phyloP scores from a whole-genome alignment of 257 asterid genomes.

The Cordia subcordata region DNA sequence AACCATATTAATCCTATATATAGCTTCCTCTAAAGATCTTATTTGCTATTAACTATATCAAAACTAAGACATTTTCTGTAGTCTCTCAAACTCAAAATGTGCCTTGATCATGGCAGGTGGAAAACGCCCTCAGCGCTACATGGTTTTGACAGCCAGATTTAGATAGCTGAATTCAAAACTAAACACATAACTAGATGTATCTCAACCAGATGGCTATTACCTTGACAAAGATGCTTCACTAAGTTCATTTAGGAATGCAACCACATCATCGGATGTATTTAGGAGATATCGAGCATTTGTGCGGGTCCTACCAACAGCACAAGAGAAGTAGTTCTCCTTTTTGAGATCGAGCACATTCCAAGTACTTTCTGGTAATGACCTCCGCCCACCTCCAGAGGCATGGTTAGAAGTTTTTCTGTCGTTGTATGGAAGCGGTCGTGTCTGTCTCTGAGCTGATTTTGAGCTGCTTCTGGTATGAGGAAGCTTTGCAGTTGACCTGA shows the following conservation, averaged over 20 bases:
- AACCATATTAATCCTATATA: too few relatives aligned
- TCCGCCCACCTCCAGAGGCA: constrained; percentile 28
- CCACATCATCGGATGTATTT: constrained; percentile 55
- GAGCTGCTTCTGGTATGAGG: constrained; percentile 38
- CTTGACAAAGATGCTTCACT: constrained; percentile 30
- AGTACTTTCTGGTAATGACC: constrained; percentile 35
- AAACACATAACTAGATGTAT: not conserved
- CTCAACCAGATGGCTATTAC: constrained; percentile 10
- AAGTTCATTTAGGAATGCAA: constrained; percentile 55
- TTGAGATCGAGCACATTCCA: constrained; percentile 92
- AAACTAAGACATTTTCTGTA: too few relatives aligned
- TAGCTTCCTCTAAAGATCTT: too few relatives aligned
- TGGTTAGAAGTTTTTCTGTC: constrained; percentile 35
- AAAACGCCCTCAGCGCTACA: not conserved
- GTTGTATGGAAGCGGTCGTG: constrained; percentile 18
- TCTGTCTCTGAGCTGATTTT: constrained; percentile 36
- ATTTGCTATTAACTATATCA: too few relatives aligned
- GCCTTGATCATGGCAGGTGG: not conserved
- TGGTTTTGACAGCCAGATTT: not conserved
- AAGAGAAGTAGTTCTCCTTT: constrained; percentile 92
- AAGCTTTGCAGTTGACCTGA: constrained; percentile 33
- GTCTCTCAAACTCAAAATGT: too few relatives aligned
- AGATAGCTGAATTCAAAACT: not conserved
- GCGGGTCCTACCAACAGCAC: constrained; percentile 76
- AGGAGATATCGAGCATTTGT: constrained; percentile 83